Evolutionary conservation across 148 eudicot genomes (phyloP).

Genomic region (Nyssa sinensis): DNA sequence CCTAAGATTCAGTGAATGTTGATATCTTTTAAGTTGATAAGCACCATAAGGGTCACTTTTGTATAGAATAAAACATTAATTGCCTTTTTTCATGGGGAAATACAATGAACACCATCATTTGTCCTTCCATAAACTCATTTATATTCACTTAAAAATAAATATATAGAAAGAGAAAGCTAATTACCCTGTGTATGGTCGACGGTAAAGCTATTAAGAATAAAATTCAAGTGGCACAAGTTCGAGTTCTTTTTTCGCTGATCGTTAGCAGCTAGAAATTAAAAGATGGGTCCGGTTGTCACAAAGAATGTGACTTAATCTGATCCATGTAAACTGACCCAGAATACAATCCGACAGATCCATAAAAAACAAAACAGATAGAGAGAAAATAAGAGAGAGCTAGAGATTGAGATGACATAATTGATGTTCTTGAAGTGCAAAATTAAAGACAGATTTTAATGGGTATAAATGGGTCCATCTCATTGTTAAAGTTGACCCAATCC

Average conservation of each 20-base stretch:
- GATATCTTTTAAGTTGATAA: background rate
- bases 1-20: background rate
- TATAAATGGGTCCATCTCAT: background rate
- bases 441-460: background rate
- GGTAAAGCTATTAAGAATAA: too few relatives aligned
- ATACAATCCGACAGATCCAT: too few relatives aligned
- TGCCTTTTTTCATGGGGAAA: background rate
- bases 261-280: too few relatives aligned
- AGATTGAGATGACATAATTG: background rate
- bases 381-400: too few relatives aligned
- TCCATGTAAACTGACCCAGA: too few relatives aligned
- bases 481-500: too few relatives aligned
- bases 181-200: too few relatives aligned
- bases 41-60: background rate
- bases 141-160: background rate
- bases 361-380: too few relatives aligned
- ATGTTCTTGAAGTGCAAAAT: background rate
- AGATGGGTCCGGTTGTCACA: too few relatives aligned
- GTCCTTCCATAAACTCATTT: slow-evolving; percentile 3
- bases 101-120: slow-evolving; percentile 10
- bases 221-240: too few relatives aligned
- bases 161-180: background rate
- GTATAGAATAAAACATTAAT: background rate
- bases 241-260: too few relatives aligned
- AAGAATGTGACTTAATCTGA: too few relatives aligned